Conservation (phyloP, 2,329 filamentous ascomycete genomes). For the Fusarium marasasianum region DNA sequence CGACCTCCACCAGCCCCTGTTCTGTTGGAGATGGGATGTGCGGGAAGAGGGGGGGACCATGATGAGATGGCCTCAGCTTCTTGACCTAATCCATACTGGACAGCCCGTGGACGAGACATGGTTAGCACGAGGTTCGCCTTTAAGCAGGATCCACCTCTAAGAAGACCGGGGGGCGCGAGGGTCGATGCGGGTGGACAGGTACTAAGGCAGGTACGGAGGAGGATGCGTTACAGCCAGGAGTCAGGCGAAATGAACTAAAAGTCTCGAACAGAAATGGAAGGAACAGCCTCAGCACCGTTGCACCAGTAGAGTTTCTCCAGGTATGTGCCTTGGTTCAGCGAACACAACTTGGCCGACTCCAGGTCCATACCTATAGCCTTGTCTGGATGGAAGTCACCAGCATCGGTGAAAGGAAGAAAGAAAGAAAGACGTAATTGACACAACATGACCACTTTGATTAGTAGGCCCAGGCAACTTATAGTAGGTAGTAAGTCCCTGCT, state of each 20-base stretch:
- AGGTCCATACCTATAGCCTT: background rate
- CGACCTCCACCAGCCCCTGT: constrained; percentile 30
- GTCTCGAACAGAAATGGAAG: constrained; percentile 37
- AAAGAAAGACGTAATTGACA: background rate
- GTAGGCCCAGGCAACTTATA: background rate
- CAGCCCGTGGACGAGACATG: constrained; percentile 17
- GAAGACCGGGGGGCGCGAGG: constrained; percentile 13
- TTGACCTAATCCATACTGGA: constrained; percentile 20
- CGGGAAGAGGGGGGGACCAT: constrained; percentile 38
- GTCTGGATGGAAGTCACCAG: background rate
- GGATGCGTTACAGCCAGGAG: constrained; percentile 18
- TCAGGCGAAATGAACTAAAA: constrained; percentile 38
- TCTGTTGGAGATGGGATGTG: constrained; percentile 39
- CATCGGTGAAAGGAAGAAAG: background rate
- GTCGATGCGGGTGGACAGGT: constrained; percentile 23
- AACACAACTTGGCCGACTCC: background rate
- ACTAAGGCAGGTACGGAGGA: constrained; percentile 41
- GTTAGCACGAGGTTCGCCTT: constrained; percentile 39
- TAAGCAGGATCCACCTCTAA: constrained; percentile 21
- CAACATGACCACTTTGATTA: background rate
- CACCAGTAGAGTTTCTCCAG: background rate
- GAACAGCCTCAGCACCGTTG: background rate
- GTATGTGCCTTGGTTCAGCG: background rate
- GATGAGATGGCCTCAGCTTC: constrained; percentile 22
- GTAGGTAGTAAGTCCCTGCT: background rate